A percentile compares a stretch with the other conserved stretches of the same genome.
phyloP scores from a whole-genome alignment of 208 protist species.

The Leishmania tropica region DNA sequence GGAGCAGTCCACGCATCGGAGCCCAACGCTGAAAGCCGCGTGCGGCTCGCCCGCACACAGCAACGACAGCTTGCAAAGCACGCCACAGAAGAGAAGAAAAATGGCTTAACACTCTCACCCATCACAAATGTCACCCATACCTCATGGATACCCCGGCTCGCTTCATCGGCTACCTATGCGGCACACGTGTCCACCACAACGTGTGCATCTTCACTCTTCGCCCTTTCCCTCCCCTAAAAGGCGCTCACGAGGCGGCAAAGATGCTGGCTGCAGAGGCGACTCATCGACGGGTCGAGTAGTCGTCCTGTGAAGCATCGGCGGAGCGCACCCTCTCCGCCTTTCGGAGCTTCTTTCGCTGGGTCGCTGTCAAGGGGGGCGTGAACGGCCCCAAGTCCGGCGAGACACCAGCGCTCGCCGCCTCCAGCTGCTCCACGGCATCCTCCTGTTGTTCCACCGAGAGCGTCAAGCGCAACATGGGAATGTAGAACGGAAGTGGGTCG shows the following conservation, averaged over 20 bases:
- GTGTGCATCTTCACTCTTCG: neutral
- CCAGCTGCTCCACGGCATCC: slow-evolving; percentile 10
- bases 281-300: neutral
- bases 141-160: neutral
- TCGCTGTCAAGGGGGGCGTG: slow-evolving; percentile 29
- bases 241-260: neutral
- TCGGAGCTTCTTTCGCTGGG: slow-evolving; percentile 34
- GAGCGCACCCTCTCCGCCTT: slow-evolving; percentile 3
- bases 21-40: neutral
- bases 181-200: neutral
- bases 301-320: slow-evolving; percentile 12
- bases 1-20: neutral
- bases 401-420: neutral
- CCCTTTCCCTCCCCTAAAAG: neutral
- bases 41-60: neutral
- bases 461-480: slow-evolving; percentile 30
- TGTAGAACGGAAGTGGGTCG: slow-evolving; percentile 40
- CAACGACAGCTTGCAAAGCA: neutral
- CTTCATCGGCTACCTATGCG: neutral
- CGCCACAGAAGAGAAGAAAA: neutral
- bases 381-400: slow-evolving; percentile 5
- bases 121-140: neutral
- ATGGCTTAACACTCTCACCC: neutral
- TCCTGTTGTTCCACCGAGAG: slow-evolving; percentile 25
- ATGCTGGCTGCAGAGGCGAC: neutral